Base-by-base conservation (phyloP, 2,329 filamentous ascomycete genomes). In the Colletotrichum higginsianum region DNA sequence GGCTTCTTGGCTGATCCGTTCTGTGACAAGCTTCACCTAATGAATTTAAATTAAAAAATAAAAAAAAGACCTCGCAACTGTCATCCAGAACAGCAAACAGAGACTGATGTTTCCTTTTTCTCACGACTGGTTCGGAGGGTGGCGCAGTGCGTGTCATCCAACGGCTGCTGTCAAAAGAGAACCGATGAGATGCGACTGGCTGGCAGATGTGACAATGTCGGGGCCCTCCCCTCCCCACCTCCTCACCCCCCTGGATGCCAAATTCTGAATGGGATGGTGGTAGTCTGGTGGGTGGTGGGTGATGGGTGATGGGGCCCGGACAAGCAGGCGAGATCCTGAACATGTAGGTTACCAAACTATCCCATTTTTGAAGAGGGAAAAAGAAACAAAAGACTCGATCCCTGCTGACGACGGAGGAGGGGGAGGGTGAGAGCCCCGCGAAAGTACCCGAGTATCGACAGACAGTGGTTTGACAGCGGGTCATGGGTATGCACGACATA, bases 21-120 rank as follows among this genome's bases (percentile, higher is more conserved):
- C 67, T 71, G 68, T 67, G 57, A 71, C 68, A 62, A 71, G 57
- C 68, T 68, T 63, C 68, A 71, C 68, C 52, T 68, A 65, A 68
- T 58, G 53, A 68, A 38, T 38, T 38, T 11, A 38, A 38, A 38
- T 35, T 35, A 11, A 38, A 30, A 11, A 38, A 30, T 26, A 11
- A 38, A 38, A 38, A 11, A 38, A 38, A 11, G 9, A 38, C 9
- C 67, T 71, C 68, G 65, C 68, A 68, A 63, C 46, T 71, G 65
- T 71, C 68, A 58, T 71, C 68, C 52, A 71, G 58, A 71, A 68
- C 35, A 71, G 68, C 61, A 71, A 68, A 52, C 58, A 42, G 65
- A 40, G 57, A 57, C 56, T 62, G 65, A 71, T 68, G 68, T 68
- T 68, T 68, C 68, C 58, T 58, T 46, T 61, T 62, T 63, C 35